phyloP scores from a whole-genome alignment of 83 land plant species.

The Diphasiastrum complanatum region DNA sequence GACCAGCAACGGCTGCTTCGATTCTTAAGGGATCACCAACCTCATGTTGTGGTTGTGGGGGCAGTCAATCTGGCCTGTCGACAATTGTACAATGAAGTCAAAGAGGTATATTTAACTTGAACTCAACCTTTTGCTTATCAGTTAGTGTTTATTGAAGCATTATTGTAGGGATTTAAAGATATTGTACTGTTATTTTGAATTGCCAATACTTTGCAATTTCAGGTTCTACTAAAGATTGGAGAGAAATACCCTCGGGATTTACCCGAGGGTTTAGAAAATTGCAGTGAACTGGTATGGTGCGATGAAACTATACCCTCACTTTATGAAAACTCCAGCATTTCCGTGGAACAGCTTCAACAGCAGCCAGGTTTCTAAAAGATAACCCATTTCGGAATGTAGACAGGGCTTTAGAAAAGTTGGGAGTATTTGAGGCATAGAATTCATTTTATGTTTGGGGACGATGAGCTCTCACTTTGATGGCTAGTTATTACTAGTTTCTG shows the following conservation, averaged over 20 bases:
- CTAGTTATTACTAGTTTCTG: no score
- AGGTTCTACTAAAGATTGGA: conserved; percentile 68
- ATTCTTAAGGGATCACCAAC: conserved; percentile 83
- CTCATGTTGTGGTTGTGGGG: conserved; percentile 76
- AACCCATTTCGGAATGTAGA: background rate
- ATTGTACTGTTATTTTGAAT: background rate
- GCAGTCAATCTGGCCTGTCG: conserved; percentile 69
- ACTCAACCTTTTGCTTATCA: background rate
- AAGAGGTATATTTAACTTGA: conserved; percentile 49
- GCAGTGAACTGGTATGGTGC: conserved; percentile 43
- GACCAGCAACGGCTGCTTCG: conserved; percentile 67
- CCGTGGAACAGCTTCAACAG: conserved; percentile 76
- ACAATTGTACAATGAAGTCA: conserved; percentile 53
- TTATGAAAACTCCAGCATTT: conserved; percentile 80
- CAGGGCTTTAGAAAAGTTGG: no score
- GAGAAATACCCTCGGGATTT: conserved; percentile 80
- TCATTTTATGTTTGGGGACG: no score
- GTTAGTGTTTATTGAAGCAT: background rate
- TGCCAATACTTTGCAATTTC: conserved; percentile 3
- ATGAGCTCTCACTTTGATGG: no score
- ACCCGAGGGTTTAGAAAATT: conserved; percentile 56
- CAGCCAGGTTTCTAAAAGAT: conserved; percentile 53
- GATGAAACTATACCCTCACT: conserved; percentile 81
- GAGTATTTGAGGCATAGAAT: no score
- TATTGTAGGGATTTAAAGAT: background rate